Evolutionary conservation across 1,139 yeast species (phyloP), one percentile per base, ranked within the genome.

Genomic region (Debaryomyces fabryi): DNA sequence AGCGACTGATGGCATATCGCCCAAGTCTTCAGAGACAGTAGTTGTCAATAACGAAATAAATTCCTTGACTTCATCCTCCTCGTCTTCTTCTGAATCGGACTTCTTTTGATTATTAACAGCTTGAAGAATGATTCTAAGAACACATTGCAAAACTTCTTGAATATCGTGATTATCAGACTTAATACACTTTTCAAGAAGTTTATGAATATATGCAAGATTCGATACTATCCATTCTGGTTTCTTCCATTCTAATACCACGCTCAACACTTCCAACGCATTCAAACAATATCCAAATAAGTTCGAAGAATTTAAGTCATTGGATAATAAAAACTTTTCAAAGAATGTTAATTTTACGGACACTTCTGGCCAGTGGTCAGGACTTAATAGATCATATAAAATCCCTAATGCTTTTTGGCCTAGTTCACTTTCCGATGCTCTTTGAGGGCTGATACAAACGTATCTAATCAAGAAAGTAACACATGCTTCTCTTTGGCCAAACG

Each of bases 391-490:
- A 49, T 87, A 83, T 46, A 95, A 71, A 9, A 91, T 84, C 10
- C 84, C 85, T 48, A 95, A 68, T 0, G 96, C 93, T 47, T 90
- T 82, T 53, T 85, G 86, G 6, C 97, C 96, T 12, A 90, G 71
- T 49, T 88, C 91, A 59, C 86, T 85, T 54, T 91, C 97, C 0
- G 93, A 82, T 0, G 93, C 93, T 54, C 95, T 78, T 52, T 88
- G 92, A 3, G 91, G 91, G 49, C 92, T 85, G 42, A 91, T 85
- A 65, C 98, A 92, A 34, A 92, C 87, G 58, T 88, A 91, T 48
- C 98, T 76, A 42, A 93, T 88, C 59, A 95, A 74, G 63, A 89
- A 92, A 0, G 96, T 91, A n/a, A 91, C 85, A 63, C 96, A 90
- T 0, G 97, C 90, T 64, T 92, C 98, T 41, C 96, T 76, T 62